Conservation (phyloP, 257 asterid genomes). For the Solanum verrucosum region DNA sequence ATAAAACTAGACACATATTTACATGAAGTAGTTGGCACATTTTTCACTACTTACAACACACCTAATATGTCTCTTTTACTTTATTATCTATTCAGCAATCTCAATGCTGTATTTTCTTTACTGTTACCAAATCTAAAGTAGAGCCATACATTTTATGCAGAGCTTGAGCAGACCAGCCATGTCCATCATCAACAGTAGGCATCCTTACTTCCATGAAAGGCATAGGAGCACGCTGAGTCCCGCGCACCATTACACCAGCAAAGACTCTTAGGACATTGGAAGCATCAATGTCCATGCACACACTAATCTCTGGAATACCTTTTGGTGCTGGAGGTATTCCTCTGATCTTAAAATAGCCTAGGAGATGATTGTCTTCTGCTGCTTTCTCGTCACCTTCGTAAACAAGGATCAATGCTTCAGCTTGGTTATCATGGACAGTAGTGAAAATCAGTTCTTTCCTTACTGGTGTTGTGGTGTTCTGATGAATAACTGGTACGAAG, state of each 20-base stretch:
- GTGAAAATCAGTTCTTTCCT: conserved; percentile 57
- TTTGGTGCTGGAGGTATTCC: conserved; percentile 71
- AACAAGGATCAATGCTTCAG: conserved; percentile 59
- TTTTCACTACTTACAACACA: not conserved
- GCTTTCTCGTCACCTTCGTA: conserved; percentile 55
- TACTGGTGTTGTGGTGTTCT: conserved; percentile 51
- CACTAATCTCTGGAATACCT: conserved; percentile 70
- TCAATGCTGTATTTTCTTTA: conserved; percentile 40
- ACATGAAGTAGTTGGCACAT: not conserved
- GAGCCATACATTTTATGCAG: conserved; percentile 50
- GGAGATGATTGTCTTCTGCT: conserved; percentile 50
- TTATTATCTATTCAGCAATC: not conserved
- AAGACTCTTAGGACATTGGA: conserved; percentile 48
- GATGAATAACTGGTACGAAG: conserved; percentile 49
- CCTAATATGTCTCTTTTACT: not conserved
- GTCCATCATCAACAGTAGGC: conserved; percentile 83
- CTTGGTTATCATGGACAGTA: conserved; percentile 60
- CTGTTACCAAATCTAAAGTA: conserved; percentile 45
- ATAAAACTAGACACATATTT: not conserved
- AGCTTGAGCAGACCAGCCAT: conserved; percentile 86
- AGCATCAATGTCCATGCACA: conserved; percentile 70
- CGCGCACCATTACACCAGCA: conserved; percentile 50
- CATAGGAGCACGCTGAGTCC: conserved; percentile 18
- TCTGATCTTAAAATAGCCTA: conserved; percentile 57
- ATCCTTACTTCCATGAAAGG: conserved; percentile 78